Conservation (phyloP, 257 asterid genomes). For the Fraxinus anomala region DNA sequence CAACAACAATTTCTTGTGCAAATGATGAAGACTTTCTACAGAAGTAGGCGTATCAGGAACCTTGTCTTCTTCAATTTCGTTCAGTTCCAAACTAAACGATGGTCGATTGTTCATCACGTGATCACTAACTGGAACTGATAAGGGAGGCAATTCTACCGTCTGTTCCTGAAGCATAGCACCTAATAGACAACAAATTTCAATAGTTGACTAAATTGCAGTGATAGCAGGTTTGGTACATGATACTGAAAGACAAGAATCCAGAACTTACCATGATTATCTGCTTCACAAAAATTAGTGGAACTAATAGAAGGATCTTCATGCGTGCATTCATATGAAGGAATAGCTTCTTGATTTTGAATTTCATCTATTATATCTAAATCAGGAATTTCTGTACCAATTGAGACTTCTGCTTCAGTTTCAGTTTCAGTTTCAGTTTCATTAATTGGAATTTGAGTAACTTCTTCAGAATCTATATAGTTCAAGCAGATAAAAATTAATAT, state of each 20-base stretch:
- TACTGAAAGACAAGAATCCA: constrained; percentile 9
- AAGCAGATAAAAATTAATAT: constrained; percentile 22
- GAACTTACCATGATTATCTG: constrained; percentile 52
- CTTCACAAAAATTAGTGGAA: constrained; percentile 30
- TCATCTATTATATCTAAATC: constrained; percentile 73
- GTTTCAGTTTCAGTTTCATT: constrained; percentile 49
- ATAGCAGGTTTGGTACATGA: neutral
- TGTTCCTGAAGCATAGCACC: constrained; percentile 47
- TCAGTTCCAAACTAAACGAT: constrained; percentile 40
- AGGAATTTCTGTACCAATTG: constrained; percentile 95
- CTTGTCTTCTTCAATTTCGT: constrained; percentile 70
- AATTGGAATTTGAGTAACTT: constrained; percentile 40
- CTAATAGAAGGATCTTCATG: constrained; percentile 44
- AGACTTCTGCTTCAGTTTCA: constrained; percentile 64
- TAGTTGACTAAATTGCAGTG: neutral
- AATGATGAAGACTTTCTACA: constrained; percentile 51
- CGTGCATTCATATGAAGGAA: constrained; percentile 34
- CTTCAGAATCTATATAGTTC: constrained; percentile 59
- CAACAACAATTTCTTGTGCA: constrained; percentile 58
- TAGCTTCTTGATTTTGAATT: constrained; percentile 42
- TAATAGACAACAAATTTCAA: constrained; percentile 28
- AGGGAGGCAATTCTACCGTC: constrained; percentile 37
- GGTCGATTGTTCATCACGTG: constrained; percentile 23
- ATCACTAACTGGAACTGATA: constrained; percentile 43
- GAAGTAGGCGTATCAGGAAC: constrained; percentile 82